Evolutionary conservation across 805 yeast species (phyloP), one percentile per base, ranked within the genome.

Genomic region (Teunomyces cretensis): DNA sequence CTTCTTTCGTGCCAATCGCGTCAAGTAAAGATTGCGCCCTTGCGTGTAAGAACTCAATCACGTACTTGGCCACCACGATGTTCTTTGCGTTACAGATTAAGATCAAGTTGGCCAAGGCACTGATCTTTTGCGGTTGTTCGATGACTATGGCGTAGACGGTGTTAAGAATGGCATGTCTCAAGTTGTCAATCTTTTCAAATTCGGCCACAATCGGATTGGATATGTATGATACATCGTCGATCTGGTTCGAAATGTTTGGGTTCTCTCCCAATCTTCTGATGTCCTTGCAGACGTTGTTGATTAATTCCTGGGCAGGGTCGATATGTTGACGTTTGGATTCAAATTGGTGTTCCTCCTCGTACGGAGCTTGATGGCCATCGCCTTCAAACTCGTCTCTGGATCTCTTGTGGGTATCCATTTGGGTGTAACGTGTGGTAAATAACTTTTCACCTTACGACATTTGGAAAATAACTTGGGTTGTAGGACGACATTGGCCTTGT

Each of bases 91-190:
- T 84, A 39, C 88, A 81, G 16, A 83, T 70, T 56, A 84, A 76
- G 4, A 90, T 67, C 52, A 89, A 71, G 7, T 83, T 80, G 22
- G 89, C 78, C 46, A 92, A 64, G n/a, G 83, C 78, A 11, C 84
- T 80, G 47, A 85, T 78, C 61, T 91, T 94, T 51, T 91, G 96
- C 0, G 99, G 98, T 64, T 92, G 97, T 64, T 94, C 98, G 24
- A 79, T 66, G 9, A 85, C 74, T 36, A 87, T 77, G 2, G 96
- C 88, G 44, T 77, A 76, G 19, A 90, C 58, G 2, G 88, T 86
- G 40, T 76, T 73, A 47, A 88, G 65, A 15, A 88, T 68, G 2
- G 84, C 79, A 28, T 66, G 67, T 47, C 88, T 73, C 50, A 84
- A 78, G 42, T 74, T 74, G 47, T 79, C 83, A 44, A 83, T 83